Percentiles rank a stretch among this genome's conserved stretches.
Evolutionary conservation across 2,329 filamentous ascomycete genomes (phyloP).

Genomic region (Davidsoniella virescens): DNA sequence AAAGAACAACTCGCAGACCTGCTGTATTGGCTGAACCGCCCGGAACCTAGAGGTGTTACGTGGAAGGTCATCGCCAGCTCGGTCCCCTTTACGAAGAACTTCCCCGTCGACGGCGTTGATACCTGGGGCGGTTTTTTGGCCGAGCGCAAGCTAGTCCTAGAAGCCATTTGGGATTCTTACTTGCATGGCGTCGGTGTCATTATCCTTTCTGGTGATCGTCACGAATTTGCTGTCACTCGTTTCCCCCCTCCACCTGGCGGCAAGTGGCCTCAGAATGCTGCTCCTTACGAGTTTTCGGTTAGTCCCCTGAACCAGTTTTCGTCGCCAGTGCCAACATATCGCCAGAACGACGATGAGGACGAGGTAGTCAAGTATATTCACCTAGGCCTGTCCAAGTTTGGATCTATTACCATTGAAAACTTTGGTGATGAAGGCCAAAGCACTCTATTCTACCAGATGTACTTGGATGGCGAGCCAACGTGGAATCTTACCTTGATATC

Average conservation of each 20-base stretch:
- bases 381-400: slow-evolving; percentile 78
- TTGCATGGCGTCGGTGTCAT: slow-evolving; percentile 60
- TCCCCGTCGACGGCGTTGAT: slow-evolving; percentile 73
- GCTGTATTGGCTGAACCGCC: slow-evolving; percentile 55
- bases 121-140: slow-evolving; percentile 87
- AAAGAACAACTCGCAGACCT: slow-evolving; percentile 62
- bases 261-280: slow-evolving; percentile 44
- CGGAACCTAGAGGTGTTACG: slow-evolving; percentile 59
- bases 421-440: slow-evolving; percentile 48
- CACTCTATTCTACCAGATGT: slow-evolving; percentile 64
- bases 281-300: slow-evolving; percentile 81
- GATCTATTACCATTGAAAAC: slow-evolving; percentile 61
- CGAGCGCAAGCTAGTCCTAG: slow-evolving; percentile 64
- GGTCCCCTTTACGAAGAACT: slow-evolving; percentile 95
- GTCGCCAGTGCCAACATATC: slow-evolving; percentile 68
- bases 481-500: slow-evolving; percentile 47
- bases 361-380: slow-evolving; percentile 74
- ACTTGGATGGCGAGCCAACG: slow-evolving; percentile 60
- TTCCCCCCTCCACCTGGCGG: slow-evolving; percentile 47
- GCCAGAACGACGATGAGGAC: slow-evolving; percentile 66
- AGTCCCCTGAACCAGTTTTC: slow-evolving; percentile 92
- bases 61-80: slow-evolving; percentile 91
- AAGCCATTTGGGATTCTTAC: slow-evolving; percentile 86
- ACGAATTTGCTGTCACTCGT: slow-evolving; percentile 86
- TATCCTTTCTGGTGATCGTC: slow-evolving; percentile 79